Conservation (phyloP, 345 rosid species). For the Melastoma malabathricum region DNA sequence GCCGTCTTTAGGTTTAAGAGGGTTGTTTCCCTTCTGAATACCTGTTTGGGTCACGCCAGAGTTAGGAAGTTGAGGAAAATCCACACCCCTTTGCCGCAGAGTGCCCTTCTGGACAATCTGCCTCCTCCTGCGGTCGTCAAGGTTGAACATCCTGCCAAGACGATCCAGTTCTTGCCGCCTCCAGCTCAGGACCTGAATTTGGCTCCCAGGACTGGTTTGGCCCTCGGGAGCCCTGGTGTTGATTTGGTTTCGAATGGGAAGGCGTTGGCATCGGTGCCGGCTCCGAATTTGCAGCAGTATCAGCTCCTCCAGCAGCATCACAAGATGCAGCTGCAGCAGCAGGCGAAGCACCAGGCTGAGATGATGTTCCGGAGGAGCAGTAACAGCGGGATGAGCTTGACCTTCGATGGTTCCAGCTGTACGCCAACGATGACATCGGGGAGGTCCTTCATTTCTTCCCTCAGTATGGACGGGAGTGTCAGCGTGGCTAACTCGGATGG, state of each 20-base stretch:
- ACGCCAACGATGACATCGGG: slow-evolving; percentile 62
- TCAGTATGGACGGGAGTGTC: slow-evolving; percentile 49
- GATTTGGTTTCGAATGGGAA: slow-evolving; percentile 11
- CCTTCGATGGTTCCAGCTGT: slow-evolving; percentile 68
- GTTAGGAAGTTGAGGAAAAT: slow-evolving; percentile 61
- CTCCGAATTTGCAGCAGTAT: slow-evolving; percentile 24
- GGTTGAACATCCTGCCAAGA: slow-evolving; percentile 25
- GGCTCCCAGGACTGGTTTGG: slow-evolving; percentile 4
- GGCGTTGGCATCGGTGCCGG: slow-evolving; percentile 22
- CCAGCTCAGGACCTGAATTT: slow-evolving; percentile 8
- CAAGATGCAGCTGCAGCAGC: slow-evolving; percentile 37
- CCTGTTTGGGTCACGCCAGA: slow-evolving; percentile 85
- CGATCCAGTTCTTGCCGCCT: slow-evolving; percentile 29
- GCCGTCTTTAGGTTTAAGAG: slow-evolving; percentile 83
- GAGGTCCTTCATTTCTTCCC: slow-evolving; percentile 62
- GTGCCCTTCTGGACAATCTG: slow-evolving; percentile 40
- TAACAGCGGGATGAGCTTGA: slow-evolving; percentile 49
- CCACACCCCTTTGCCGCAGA: slow-evolving; percentile 35
- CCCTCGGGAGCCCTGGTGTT: slow-evolving; percentile 4
- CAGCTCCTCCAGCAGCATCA: slow-evolving; percentile 44
- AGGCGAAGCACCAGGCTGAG: slow-evolving; percentile 64
- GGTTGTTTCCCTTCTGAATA: slow-evolving; percentile 58
- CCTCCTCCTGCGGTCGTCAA: slow-evolving; percentile 10
- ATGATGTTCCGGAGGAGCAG: slow-evolving; percentile 44
- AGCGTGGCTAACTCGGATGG: slow-evolving; percentile 49